Conservation (phyloP, 202 grass and related monocot species). For the Saccharum hybrid region DNA sequence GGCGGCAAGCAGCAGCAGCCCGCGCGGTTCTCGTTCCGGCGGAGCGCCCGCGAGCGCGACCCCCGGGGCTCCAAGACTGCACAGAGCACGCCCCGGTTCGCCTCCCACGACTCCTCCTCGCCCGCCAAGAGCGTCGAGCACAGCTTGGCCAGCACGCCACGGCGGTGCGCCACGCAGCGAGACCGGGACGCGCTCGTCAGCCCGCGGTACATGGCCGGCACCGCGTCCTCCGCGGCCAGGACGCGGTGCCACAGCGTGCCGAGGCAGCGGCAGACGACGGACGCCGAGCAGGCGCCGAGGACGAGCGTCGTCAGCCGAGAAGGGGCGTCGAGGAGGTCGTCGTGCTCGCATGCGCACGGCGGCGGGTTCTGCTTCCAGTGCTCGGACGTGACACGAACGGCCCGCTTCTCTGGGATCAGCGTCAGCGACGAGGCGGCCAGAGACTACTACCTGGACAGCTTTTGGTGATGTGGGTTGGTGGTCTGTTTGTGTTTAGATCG, state of each 20-base stretch:
- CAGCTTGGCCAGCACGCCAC: not conserved
- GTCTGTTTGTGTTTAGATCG: not conserved
- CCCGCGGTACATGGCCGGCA: constrained; percentile 88
- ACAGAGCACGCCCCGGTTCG: constrained; percentile 60
- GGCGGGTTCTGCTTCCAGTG: constrained; percentile 36
- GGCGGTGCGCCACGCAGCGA: constrained; percentile 18
- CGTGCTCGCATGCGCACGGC: constrained; percentile 48
- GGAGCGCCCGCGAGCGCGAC: constrained; percentile 12
- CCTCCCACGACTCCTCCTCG: constrained; percentile 37
- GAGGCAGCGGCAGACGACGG: constrained; percentile 49
- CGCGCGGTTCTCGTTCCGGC: constrained; percentile 40
- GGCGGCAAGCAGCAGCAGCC: constrained; percentile 47
- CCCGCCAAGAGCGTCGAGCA: constrained; percentile 56
- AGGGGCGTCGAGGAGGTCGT: constrained; percentile 39
- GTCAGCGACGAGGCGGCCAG: constrained; percentile 48
- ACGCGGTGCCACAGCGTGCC: constrained; percentile 74
- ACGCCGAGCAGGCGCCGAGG: constrained; percentile 22
- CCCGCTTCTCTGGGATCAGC: constrained; percentile 22
- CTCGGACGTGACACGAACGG: constrained; percentile 28
- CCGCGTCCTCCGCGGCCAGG: constrained; percentile 71
- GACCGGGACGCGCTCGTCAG: constrained; percentile 48
- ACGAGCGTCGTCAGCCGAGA: constrained; percentile 16
- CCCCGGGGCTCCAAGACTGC: constrained; percentile 57
- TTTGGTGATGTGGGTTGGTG: constrained; percentile 59
- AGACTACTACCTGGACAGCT: constrained; percentile 81